These are phyloP conservation scores for Phytophthora cactorum DNA, from an alignment of 352 stramenopile genomes.

Conservation along the genomic window DNA sequence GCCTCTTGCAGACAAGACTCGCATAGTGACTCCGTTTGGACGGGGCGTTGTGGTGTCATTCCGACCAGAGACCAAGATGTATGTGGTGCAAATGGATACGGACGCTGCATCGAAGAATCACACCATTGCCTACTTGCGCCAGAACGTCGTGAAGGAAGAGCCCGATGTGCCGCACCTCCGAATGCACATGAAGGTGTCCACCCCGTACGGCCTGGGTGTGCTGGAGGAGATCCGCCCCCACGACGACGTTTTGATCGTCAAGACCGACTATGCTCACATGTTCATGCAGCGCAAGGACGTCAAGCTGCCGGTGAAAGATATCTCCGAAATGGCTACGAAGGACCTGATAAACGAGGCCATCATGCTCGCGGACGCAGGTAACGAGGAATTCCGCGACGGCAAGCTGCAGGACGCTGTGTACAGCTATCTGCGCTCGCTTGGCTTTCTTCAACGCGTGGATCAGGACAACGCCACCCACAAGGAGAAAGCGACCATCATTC, in stretches of 20 bases:
- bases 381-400: slow-evolving; percentile 69
- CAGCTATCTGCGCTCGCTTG: slow-evolving; percentile 76
- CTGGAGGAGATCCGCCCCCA: slow-evolving; percentile 72
- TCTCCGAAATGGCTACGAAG: slow-evolving; percentile 81
- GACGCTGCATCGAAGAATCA: slow-evolving; percentile 61
- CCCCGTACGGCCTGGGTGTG: slow-evolving; percentile 70
- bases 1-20: slow-evolving; percentile 76
- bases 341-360: slow-evolving; percentile 74
- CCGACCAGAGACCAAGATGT: slow-evolving; percentile 77
- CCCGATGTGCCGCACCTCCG: slow-evolving; percentile 64
- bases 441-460: slow-evolving; percentile 77
- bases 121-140: slow-evolving; percentile 74
- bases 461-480: slow-evolving; percentile 84
- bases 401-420: slow-evolving; percentile 73
- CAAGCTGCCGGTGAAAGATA: slow-evolving; percentile 61
- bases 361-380: slow-evolving; percentile 72
- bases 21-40: slow-evolving; percentile 78
- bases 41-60: slow-evolving; percentile 76
- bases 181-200: slow-evolving; percentile 83
- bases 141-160: slow-evolving; percentile 74
- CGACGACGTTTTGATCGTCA: slow-evolving; percentile 74
- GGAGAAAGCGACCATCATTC: slow-evolving; percentile 85
- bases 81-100: slow-evolving; percentile 80
- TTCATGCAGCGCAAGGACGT: slow-evolving; percentile 88
- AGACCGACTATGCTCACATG: slow-evolving; percentile 68